Conservation (phyloP, 1,284 basidiomycete genomes). For the Meripilus lineatus region DNA sequence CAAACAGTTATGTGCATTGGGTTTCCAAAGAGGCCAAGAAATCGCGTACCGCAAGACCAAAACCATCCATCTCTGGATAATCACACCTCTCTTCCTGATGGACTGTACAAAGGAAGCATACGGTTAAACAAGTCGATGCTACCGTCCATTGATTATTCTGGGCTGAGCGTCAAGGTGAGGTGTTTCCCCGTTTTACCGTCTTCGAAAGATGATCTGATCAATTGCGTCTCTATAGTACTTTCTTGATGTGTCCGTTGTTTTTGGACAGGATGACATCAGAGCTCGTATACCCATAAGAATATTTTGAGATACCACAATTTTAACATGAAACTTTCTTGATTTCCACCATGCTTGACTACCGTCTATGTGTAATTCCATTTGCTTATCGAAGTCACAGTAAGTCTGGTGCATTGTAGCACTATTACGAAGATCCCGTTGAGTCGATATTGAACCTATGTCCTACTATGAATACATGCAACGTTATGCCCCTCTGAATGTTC, state of each 20-base stretch:
- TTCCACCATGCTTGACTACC: no score
- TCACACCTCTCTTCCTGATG: conserved; percentile 52
- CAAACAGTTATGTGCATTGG: conserved; percentile 53
- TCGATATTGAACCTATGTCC: no score
- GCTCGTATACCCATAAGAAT: conserved; percentile 57
- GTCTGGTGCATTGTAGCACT: background rate
- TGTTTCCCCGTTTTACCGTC: background rate
- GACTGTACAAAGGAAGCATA: conserved; percentile 56
- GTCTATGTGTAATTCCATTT: background rate
- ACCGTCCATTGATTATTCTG: conserved; percentile 60
- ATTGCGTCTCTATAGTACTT: conserved; percentile 46
- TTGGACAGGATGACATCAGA: conserved; percentile 55
- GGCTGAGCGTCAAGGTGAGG: conserved; percentile 61
- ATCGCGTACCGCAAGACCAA: conserved; percentile 26
- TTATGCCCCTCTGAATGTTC: no score
- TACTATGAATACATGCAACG: no score
- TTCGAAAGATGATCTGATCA: background rate
- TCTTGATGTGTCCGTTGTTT: conserved; percentile 58
- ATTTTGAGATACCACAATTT: no score
- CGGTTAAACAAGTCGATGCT: conserved; percentile 51
- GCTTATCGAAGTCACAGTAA: background rate
- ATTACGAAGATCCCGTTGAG: no score
- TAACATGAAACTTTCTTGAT: no score
- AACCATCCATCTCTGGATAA: conserved; percentile 44
- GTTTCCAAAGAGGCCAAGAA: conserved; percentile 63